Evolutionary conservation across 1,284 basidiomycete genomes (phyloP), one percentile per base, ranked within the genome.

Genomic region (Testicularia cyperi): DNA sequence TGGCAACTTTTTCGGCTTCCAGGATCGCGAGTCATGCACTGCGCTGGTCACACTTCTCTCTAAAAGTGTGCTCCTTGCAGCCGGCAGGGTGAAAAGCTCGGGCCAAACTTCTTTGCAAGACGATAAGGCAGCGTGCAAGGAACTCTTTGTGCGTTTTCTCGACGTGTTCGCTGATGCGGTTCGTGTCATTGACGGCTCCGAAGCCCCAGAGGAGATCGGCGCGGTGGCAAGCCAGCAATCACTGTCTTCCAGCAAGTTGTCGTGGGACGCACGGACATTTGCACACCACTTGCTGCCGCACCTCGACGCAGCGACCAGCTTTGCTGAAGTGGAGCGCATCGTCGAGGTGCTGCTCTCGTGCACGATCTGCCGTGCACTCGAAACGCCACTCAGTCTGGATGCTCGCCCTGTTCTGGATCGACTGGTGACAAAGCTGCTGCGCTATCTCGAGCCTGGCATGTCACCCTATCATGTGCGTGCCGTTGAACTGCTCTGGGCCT

Each of bases 401-500:
- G 24, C 45, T 16, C 48, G 44, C 3, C 26, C 35, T 3, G 36
- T 45, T 16, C 31, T 65, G 12, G 46, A 61, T n/a, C 39, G 46
- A 26, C 53, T 64, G 26, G 47, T 51, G 9, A 35, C 42, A 6
- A 44, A 88, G 82, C 80, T 96, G 1, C 81, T 96, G 51, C 80
- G 80, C 34, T 95, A 89, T 74, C 81, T 97, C 16, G 82, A 82
- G 6, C 83, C 85, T 0, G 78, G 84, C 18, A 84, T 79, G 62
- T 80, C 86, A 1, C 80, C 83, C 1, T 92, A 90, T 72, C 92
- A 96, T 75, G 83, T 85, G 30, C 86, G 90, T 19, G 84, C 88
- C 6, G 87, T 90, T 16, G 85, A 82, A 66, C 80, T 97, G n/a
- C 81, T 97, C 14, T 97, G 92, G 91, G 82, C 47, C 3, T 49